Conservation (phyloP, 495 filamentous ascomycete genomes). For the Aspergillus affinis region DNA sequence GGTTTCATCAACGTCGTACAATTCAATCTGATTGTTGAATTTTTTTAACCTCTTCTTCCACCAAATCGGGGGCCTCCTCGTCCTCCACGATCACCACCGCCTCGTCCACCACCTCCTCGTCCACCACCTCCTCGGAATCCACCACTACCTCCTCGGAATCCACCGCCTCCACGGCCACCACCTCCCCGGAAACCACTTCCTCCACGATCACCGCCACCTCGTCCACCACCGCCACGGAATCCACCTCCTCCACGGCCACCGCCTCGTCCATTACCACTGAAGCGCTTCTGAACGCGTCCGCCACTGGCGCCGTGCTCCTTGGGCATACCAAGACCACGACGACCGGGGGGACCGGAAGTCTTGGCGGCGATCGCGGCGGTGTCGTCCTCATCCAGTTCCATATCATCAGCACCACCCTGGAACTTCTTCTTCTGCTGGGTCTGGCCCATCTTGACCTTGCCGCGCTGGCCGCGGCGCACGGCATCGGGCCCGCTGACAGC, state of each 20-base stretch:
- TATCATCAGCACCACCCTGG: constrained; percentile 54
- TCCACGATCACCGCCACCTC: no score
- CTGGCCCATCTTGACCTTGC: constrained; percentile 82
- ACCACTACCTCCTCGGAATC: constrained; percentile 4
- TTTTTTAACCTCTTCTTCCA: no score
- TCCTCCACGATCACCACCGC: no score
- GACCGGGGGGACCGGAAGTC: constrained; percentile 12
- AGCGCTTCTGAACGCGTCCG: constrained; percentile 39
- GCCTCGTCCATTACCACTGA: constrained; percentile 7
- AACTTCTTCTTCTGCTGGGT: constrained; percentile 58
- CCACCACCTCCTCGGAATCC: constrained; percentile 16
- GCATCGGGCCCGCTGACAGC: constrained; percentile 85
- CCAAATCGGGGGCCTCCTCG: no score
- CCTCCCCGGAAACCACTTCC: constrained; percentile 21
- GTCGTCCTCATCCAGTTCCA: constrained; percentile 65
- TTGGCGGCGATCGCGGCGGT: constrained; percentile 22
- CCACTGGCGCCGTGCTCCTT: constrained; percentile 43
- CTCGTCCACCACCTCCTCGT: constrained; percentile 20
- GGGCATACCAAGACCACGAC: constrained; percentile 48
- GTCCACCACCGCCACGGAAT: constrained; percentile 22
- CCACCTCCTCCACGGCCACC: constrained; percentile 13
- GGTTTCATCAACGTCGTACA: constrained; percentile 8
- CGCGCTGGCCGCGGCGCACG: constrained; percentile 74
- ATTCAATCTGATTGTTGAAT: constrained; percentile 2
- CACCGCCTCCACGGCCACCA: constrained; percentile 19